Evolutionary conservation across 2,329 filamentous ascomycete species (phyloP), one percentile per base, ranked within the genome.

Genomic region (Pseudopyrenochaeta lycopersici): DNA sequence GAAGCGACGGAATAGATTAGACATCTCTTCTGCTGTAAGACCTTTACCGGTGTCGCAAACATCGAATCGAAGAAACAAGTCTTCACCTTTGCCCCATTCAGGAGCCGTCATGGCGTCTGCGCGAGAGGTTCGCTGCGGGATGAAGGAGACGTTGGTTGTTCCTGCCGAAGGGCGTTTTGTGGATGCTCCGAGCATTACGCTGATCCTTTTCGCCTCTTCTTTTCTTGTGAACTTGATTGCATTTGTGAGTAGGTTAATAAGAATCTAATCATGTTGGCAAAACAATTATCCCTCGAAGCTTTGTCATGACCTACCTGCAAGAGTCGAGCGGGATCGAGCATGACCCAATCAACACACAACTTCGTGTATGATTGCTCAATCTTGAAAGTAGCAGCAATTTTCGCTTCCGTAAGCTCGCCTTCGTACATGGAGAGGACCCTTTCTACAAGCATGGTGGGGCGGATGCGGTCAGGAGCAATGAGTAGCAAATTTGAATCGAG

Each of bases 191-290:
- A 30, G 15, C 2, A 29, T 27, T 2, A 72, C 46, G 3, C 38
- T 62, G 30, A 70, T 63, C 2, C 33, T 29, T 23, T 51, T 60
- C 6, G 40, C 52, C 17, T 51, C 46, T 0, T 47, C 48, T 39
- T 56, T 63, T 31, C 60, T 59, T 2, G 69, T 71, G 18, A 73
- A 72, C 23, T 73, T 73, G n/a, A 73, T 67, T 11, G 70, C 68
- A 30, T 73, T 73, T 2, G 69, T 70, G 3, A 73, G 39, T 6
- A 73, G 55, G 32, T 73, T 73, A 20, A 73, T 67, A 1, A 72
- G 54, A 4, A 73, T 54, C 39, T 38, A 21, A 12, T 4, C 3
- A 21, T 10, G 14, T 38, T 20, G 21, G 35, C 35, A 11, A 17
- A 36, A 17, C 4, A 38, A 3, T 38, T 5, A 21, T 4, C 21